These are phyloP conservation scores for Ceriops tagal DNA, from an alignment of 345 rosid species.

Conservation along the genomic window DNA sequence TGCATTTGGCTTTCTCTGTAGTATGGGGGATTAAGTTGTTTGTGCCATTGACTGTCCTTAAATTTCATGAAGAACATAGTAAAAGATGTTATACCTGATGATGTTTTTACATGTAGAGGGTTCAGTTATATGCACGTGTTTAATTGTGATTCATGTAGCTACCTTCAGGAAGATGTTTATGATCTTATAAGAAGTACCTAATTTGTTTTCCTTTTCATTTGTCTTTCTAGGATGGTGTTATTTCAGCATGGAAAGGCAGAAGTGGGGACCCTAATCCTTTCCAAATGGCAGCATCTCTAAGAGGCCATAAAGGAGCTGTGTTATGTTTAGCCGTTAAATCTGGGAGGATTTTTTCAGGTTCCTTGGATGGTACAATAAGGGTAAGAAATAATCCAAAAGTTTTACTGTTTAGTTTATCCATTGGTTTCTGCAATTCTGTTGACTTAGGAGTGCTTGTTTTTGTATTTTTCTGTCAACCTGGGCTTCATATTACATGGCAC, in stretches of 20 bases:
- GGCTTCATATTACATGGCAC: neutral
- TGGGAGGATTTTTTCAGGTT: slow-evolving; percentile 41
- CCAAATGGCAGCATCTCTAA: slow-evolving; percentile 26
- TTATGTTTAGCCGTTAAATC: slow-evolving; percentile 36
- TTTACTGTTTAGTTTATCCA: neutral
- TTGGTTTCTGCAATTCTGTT: neutral
- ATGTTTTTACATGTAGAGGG: neutral
- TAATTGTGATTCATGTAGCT: too few species aligned
- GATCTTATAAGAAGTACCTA: neutral
- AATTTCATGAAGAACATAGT: neutral
- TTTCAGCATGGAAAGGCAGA: slow-evolving; percentile 47
- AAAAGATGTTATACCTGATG: neutral
- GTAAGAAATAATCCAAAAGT: slow-evolving; percentile 16
- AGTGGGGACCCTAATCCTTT: slow-evolving; percentile 34
- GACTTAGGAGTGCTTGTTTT: neutral
- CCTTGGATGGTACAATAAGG: slow-evolving; percentile 46
- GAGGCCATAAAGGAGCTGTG: slow-evolving; percentile 39
- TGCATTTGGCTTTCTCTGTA: neutral
- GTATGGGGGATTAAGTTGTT: neutral
- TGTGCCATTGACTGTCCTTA: neutral
- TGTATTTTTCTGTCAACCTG: neutral
- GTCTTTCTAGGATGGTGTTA: slow-evolving; percentile 40
- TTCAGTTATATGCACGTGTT: too few species aligned
- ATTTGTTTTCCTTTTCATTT: neutral
- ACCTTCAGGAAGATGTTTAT: neutral